Evolutionary conservation across 805 yeast genomes (phyloP), one percentile per base, ranked within the genome.

Genomic region (Peterozyma xylosa): DNA sequence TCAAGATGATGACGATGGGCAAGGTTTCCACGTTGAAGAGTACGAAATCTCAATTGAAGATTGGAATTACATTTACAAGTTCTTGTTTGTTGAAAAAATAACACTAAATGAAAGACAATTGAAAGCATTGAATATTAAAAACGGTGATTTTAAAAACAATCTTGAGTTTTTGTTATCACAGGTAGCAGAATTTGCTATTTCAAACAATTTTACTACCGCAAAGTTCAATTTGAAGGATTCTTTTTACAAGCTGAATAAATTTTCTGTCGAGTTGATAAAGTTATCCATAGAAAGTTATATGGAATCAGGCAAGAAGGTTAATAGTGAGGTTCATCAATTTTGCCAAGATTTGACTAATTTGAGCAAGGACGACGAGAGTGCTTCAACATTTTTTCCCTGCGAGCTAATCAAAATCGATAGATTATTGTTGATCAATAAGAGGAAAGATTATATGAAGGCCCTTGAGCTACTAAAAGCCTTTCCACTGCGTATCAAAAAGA

Each of bases 41-140:
- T 56, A 67, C 3, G 70, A 69, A 9, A 67, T 74, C 13, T 67
- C 67, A 39, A 64, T 63, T 18, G 68, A 66, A 5, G 70, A 68
- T 30, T 67, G 79, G 58, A 51, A 59, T 9, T 66, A 67, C 30
- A 54, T 68, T 9, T 56, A 69, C 5, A 43, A 50, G 3, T 48
- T 55, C 10, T 64, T 76, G n/a, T 59, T 62, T 35, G 50, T 54
- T 29, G 32, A 37, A 1, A 54, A 53, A 42, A 38, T 60, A 6
- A 56, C 53, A 37, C 37, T 57, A 9, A 55, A 54, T 9, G 29
- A 42, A 1, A 50, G 46, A 4, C 48, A 42, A 17, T 18, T 45
- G 11, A 15, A 35, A 9, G 15, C 54, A 27, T 47, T 50, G 15
- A 53, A 52, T 3, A 42, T 56, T 18, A 43, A 43, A 1, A 29